A percentile compares a stretch with the other conserved stretches of the same genome.
These are phyloP conservation scores for Gossypium schwendimanii DNA, from an alignment of 441 rosid genomes.

Conservation along the genomic window DNA sequence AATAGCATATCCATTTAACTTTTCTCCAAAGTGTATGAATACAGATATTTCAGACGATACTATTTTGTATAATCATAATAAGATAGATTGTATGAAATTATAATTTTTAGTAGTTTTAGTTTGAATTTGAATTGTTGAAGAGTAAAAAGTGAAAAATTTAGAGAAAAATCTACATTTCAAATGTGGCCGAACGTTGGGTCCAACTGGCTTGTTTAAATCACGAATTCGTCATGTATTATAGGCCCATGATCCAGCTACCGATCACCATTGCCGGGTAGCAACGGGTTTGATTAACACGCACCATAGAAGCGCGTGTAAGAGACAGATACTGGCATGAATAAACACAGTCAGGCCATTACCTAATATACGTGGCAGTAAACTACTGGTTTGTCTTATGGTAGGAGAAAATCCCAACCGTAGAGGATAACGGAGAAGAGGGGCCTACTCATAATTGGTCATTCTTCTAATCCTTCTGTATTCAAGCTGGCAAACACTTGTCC, in stretches of 20 bases:
- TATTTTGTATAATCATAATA: too few relatives aligned
- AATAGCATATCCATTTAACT: slow-evolving; percentile 47
- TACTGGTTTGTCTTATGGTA: not conserved
- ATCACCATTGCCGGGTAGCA: too few relatives aligned
- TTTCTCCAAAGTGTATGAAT: too few relatives aligned
- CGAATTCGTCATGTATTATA: not conserved
- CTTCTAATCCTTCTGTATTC: slow-evolving; percentile 46
- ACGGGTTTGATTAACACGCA: too few relatives aligned
- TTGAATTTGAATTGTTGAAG: too few relatives aligned
- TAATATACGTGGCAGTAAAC: not conserved
- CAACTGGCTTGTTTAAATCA: not conserved
- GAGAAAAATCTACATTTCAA: not conserved
- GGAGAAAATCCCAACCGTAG: not conserved
- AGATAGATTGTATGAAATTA: too few relatives aligned
- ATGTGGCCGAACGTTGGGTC: not conserved
- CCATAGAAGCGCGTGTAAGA: too few relatives aligned
- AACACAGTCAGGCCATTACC: not conserved
- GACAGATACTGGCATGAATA: too few relatives aligned
- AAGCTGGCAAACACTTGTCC: slow-evolving; percentile 55
- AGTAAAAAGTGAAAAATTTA: too few relatives aligned
- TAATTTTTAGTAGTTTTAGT: too few relatives aligned
- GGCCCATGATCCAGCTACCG: too few relatives aligned
- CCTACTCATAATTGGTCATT: slow-evolving; percentile 50
- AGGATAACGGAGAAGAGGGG: not conserved
- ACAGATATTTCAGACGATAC: too few relatives aligned